Base-by-base conservation (phyloP, 2,329 filamentous ascomycete genomes). In the Penicillium sp. region DNA sequence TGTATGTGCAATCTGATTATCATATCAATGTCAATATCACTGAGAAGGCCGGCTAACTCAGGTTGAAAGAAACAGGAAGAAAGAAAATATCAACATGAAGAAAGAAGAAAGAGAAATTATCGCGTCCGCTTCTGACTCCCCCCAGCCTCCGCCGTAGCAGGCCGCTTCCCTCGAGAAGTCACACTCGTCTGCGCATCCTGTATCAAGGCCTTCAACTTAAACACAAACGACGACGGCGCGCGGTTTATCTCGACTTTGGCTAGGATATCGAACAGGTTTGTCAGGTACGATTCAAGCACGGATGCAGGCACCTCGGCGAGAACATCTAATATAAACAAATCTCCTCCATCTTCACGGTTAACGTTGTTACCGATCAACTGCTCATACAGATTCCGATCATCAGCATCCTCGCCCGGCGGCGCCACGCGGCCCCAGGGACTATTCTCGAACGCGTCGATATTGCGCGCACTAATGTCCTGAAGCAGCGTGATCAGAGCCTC, bases 171-270 rank as follows among this genome's bases (percentile, higher is more conserved):
- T 18, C 56, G 45, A 18, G 56, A 20, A 3, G 57, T 40, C 5
- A 21, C 46, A 46, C 55, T 59, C 23, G 67, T 61, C 58, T 69
- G 68, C 16, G 65, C 65, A 28, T 56, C 58, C 23, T 70, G 66
- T 28, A 73, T 65, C 46, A 76, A 48, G 3, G 61, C 57, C 33
- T 62, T 64, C 14, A 76, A 62, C 35, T 67, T 69, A 28, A 70
- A 58, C 28, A 74, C 63, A 51, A 71, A 76, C 8, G 62, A 61
- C 51, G 64, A 67, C 16, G 73, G 72, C 0, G 71, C 71, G 21
- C 68, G 66, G 55, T 77, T 74, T 42, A 74, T 68, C 61, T 79
- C 72, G 51, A 81, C 74, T 62, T 78, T 77, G 60, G 62, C 63
- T 16, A 71, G 66, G 12, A 73, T 65, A 5, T 61, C 62, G 12